Evolutionary conservation across 2,329 filamentous ascomycete genomes (phyloP).

Genomic region (Basipetospora chlamydospora): DNA sequence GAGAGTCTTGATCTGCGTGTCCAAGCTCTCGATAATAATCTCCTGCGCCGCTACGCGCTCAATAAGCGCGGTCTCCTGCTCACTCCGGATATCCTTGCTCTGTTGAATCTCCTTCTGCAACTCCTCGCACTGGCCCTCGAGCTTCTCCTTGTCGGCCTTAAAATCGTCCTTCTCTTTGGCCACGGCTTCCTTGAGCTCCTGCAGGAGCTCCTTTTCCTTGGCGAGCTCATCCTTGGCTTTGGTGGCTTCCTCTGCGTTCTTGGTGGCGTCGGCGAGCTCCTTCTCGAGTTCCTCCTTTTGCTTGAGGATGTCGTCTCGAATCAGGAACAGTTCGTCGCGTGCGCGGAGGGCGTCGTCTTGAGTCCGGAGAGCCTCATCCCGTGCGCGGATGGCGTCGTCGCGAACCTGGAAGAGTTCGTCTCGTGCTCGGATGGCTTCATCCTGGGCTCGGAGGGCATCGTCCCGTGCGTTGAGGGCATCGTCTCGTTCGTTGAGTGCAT

Average conservation of each 20-base stretch:
- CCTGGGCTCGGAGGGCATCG: no score
- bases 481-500: constrained; percentile 2
- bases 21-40: constrained; percentile 3
- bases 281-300: neutral
- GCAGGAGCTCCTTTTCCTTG: neutral
- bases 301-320: neutral
- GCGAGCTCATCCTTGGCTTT: neutral
- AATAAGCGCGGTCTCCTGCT: constrained; percentile 5
- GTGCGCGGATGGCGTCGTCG: neutral
- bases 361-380: neutral
- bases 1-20: constrained; percentile 1
- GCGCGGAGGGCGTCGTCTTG: no score
- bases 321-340: no score
- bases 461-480: no score
- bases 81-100: neutral
- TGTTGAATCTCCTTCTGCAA: neutral
- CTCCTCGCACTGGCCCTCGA: constrained; percentile 1
- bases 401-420: no score
- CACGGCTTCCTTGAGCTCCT: neutral
- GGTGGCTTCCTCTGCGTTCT: no score
- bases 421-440: no score
- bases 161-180: neutral
- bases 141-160: neutral
- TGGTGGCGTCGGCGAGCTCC: no score
- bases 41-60: constrained; percentile 4